Percentiles rank a stretch among this genome's conserved stretches.
phyloP scores from a whole-genome alignment of 164 flowering plant species.

The Nymphaea colorata region DNA sequence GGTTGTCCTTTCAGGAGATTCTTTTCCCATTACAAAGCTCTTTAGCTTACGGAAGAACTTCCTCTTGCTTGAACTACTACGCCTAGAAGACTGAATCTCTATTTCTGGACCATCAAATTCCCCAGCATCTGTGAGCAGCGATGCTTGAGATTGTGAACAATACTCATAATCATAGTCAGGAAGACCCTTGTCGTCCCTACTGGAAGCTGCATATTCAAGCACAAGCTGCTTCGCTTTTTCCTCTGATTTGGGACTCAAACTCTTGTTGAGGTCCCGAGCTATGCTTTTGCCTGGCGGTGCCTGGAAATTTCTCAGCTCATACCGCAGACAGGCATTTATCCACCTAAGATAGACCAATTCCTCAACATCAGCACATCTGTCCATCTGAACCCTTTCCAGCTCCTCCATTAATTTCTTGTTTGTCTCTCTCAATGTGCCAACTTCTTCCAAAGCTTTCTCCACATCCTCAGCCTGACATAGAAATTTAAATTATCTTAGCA shows the following conservation, averaged over 20 bases:
- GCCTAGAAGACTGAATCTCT: conserved; percentile 17
- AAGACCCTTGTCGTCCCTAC: conserved; percentile 9
- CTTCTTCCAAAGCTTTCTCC: conserved; percentile 15
- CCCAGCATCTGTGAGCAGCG: conserved; percentile 41
- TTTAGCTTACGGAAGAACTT: conserved; percentile 50
- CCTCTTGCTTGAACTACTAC: conserved; percentile 14
- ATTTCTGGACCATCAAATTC: conserved; percentile 42
- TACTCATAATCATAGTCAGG: conserved; percentile 37
- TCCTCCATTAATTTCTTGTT: conserved; percentile 46
- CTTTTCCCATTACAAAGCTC: conserved; percentile 43
- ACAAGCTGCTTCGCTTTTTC: conserved; percentile 78
- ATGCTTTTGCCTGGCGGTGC: conserved; percentile 53
- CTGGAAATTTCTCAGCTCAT: conserved; percentile 65
- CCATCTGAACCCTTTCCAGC: conserved; percentile 54
- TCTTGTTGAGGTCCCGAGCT: conserved; percentile 75
- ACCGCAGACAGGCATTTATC: conserved; percentile 88
- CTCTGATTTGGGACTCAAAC: conserved; percentile 68
- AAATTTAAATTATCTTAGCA: too few relatives aligned
- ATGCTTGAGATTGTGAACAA: conserved; percentile 42
- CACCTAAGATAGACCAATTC: conserved; percentile 87
- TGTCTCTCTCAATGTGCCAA: conserved; percentile 26
- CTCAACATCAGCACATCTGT: conserved; percentile 61
- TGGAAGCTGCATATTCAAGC: conserved; percentile 69
- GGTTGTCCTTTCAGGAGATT: conserved; percentile 6
- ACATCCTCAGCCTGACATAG: not conserved